Conservation (phyloP, 148 eudicot genomes). For the Fagopyrum esculentum region DNA sequence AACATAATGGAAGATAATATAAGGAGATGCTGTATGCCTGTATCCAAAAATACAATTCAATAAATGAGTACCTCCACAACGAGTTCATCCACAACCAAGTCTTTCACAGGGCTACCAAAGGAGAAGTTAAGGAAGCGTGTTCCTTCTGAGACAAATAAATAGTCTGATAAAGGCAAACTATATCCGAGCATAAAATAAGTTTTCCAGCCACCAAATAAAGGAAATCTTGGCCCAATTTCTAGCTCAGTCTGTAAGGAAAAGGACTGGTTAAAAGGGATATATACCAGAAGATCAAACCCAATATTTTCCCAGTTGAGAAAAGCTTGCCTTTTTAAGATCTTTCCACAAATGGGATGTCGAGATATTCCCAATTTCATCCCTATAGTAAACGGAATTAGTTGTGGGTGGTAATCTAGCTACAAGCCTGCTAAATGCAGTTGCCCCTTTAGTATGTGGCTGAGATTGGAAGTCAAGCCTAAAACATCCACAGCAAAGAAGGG, state of each 20-base stretch:
- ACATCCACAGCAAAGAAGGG: constrained; percentile 8
- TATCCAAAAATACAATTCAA: not conserved
- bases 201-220: constrained; percentile 96
- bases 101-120: constrained; percentile 78
- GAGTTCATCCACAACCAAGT: constrained; percentile 69
- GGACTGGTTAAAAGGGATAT: constrained; percentile 17
- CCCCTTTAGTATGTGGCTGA: constrained; percentile 59
- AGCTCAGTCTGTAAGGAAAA: constrained; percentile 65
- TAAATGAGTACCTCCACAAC: constrained; percentile 65
- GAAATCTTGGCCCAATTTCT: constrained; percentile 90
- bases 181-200: constrained; percentile 88
- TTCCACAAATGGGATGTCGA: constrained; percentile 77
- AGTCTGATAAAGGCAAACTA: constrained; percentile 79
- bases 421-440: constrained; percentile 57
- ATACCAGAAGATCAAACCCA: constrained; percentile 10
- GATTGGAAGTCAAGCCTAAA: constrained; percentile 81
- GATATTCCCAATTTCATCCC: constrained; percentile 98
- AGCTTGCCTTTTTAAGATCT: constrained; percentile 54
- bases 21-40: not conserved
- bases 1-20: not conserved
- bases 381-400: constrained; percentile 89
- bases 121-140: constrained; percentile 64
- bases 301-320: not conserved
- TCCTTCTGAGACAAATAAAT: constrained; percentile 71
- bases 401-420: constrained; percentile 70